Base-by-base conservation (phyloP, 208 protist species). In the Acanthamoeba rhysodes region DNA sequence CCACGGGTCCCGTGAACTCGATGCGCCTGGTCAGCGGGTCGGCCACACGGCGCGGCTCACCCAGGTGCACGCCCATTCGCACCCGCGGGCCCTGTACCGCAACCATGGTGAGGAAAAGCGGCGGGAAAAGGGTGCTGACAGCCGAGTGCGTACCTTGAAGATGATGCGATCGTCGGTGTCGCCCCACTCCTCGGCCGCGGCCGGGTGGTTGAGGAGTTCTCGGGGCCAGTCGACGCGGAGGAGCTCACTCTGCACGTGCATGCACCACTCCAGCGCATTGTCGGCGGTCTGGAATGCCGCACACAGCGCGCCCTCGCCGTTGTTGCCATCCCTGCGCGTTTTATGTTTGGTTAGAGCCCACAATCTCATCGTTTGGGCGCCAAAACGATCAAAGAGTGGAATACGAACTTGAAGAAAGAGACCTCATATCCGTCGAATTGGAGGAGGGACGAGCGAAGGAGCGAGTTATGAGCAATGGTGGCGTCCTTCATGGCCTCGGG, bases 21-120 rank as follows among this genome's bases (percentile, higher is more conserved):
- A 74, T 34, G 48, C 76, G 93, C 4, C 76, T 8, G 3, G 93
- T 78, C 20, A 95, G 1, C n/a, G 70, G 76, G 18, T 95, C 93
- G 18, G 18, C 18, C 20, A 27, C 8, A 0, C n/a, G 14, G 9
- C 45, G 53, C 0, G 93, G 93, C 41, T 90, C 59, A 3, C 93
- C 93, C 32, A 70, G 8, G 45, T 95, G 93, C 0, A 95, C 16
- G 37, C 93, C 93, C 93, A 95, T 95, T 14, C 93, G 18, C 93
- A 95, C 93, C 1, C 93, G 93, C 29, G 37, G 93, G 0, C 93
- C 93, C 53, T 66, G 50, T 57, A 5, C 72, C 72, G 18, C 4
- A 7, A 32, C 4, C 57, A 62, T 76, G n/a, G n/a, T n/a, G n/a
- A n/a, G 16, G 37, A 41, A 41, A 41, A 41, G 37, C 37, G 37